Conservation (phyloP, 2,329 filamentous ascomycete genomes). For the Madurella mycetomatis region DNA sequence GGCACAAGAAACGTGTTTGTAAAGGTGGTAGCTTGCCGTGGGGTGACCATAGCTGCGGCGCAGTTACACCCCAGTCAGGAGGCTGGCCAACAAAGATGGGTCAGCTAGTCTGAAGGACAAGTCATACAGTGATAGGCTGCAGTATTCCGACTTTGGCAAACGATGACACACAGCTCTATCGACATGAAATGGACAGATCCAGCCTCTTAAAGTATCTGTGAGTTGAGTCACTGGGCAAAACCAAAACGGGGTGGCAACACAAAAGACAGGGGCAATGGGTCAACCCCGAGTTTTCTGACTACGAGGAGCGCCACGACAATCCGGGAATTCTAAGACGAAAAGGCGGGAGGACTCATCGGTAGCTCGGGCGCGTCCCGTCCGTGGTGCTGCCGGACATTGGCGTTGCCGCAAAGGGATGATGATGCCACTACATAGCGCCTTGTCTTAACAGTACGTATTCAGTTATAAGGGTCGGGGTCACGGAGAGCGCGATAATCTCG, state of each 20-base stretch:
- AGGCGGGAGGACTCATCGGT: background rate
- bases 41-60: background rate
- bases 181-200: background rate
- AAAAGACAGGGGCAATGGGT: no score
- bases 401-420: background rate
- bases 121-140: background rate
- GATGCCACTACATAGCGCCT: no score
- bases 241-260: no score
- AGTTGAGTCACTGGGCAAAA: no score
- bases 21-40: constrained; percentile 11
- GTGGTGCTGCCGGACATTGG: background rate
- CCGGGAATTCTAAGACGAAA: no score
- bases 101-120: no score
- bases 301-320: no score
- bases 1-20: constrained; percentile 22
- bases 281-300: no score
- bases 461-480: no score
- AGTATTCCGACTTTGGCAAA: background rate
- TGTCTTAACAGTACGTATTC: background rate
- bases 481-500: no score
- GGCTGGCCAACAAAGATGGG: background rate
- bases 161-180: background rate
- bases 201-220: constrained; percentile 1
- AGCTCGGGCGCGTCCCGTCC: background rate
- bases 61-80: background rate